Evolutionary conservation across 2,329 filamentous ascomycete genomes (phyloP), one percentile per base, ranked within the genome.

Genomic region (Paracorniculantispora psalliotae): DNA sequence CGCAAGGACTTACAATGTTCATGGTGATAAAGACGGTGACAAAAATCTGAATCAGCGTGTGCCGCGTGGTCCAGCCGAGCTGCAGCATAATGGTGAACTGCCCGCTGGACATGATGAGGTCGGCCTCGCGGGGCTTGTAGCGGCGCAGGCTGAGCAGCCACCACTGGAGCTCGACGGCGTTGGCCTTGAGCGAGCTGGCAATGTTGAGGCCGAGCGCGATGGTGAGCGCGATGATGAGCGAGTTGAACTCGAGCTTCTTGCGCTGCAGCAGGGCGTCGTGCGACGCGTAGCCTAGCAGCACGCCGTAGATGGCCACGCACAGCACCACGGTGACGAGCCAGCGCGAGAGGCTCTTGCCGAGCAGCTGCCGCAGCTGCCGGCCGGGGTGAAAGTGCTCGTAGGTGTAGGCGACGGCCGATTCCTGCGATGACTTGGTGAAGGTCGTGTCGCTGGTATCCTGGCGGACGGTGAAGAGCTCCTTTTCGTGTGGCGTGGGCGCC

Each of bases 131-230:
- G 43, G 73, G 65, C 35, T 71, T 71, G 60, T 74, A 69, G 41
- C 71, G 68, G 5, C 69, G 66, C 9, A 68, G 65, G 59, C 70
- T 72, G 44, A 80, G 63, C 28, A 79, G 72, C 67, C 75, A 77
- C 76, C 77, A 80, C n/a, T 77, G 69, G 61, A 78, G 66, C 60
- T 78, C 75, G 15, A 70, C 65, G 3, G 76, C 72, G 70, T 79
- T 75, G 28, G 71, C 71, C 59, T 77, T 77, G 23, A 80, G 68
- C 7, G 72, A 71, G 62, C 69, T 75, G 2, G 73, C 71, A 44
- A 79, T 72, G 50, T 75, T 74, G 51, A 80, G 62, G 58, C 75
- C 74, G 19, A 79, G 65, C 0, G 67, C 63, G 33, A 79, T 78
- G 49, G 73, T 74, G 5, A 79, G 67, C 0, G 71, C 76, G 0